Percentiles rank a stretch among this genome's conserved stretches.
Evolutionary conservation across 73 alveolate species (phyloP).

Genomic region (Effrenium voratum): DNA sequence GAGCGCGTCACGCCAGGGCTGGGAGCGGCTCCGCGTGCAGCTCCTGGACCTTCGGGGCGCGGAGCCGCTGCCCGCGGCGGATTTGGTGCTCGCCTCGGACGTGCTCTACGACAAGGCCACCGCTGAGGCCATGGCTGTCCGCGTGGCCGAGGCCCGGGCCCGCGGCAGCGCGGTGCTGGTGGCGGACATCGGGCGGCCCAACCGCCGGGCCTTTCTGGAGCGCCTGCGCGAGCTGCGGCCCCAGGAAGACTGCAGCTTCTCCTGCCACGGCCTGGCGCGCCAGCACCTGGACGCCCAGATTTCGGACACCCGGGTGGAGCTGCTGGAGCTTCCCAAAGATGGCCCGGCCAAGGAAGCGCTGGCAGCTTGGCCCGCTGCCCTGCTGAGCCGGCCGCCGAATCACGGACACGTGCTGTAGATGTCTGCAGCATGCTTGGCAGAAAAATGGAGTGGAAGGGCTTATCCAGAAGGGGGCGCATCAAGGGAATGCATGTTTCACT

Average conservation of each 20-base stretch:
- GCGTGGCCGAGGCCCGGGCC: not conserved
- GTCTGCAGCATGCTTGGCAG: too few species aligned
- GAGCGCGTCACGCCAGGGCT: not conserved
- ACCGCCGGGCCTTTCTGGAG: slow-evolving; percentile 22
- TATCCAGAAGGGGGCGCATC: too few species aligned
- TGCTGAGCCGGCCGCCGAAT: slow-evolving; percentile 10
- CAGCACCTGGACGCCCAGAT: not conserved
- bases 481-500: not conserved
- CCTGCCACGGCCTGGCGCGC: not conserved
- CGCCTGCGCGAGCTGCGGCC: not conserved
- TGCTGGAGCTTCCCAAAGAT: slow-evolving; percentile 13
- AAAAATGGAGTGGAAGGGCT: too few species aligned
- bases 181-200: slow-evolving; percentile 80
- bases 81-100: slow-evolving; percentile 42
- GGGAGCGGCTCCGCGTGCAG: not conserved
- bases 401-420: slow-evolving; percentile 28
- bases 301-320: slow-evolving; percentile 19
- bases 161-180: slow-evolving; percentile 46
- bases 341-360: not conserved
- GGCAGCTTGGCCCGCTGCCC: not conserved
- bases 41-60: not conserved
- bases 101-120: slow-evolving; percentile 27
- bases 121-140: slow-evolving; percentile 33
- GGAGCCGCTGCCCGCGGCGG: not conserved
- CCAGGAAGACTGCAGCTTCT: not conserved